Evolutionary conservation across 1,284 basidiomycete genomes (phyloP).

Genomic region (Trichosporon inkin): DNA sequence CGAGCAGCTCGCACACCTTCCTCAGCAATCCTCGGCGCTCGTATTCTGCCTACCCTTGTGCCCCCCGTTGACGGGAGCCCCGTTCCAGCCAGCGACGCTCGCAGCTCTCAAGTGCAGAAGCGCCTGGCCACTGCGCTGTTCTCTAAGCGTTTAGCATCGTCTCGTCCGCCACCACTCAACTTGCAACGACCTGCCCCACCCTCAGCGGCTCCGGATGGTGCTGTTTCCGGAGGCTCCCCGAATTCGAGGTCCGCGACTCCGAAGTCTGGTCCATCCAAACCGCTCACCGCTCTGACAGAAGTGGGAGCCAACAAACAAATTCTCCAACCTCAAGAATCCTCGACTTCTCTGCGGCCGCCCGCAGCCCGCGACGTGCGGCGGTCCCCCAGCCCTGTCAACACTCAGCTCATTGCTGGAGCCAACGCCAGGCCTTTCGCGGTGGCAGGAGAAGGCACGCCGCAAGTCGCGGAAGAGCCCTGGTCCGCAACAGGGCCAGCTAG

Average conservation of each 20-base stretch:
- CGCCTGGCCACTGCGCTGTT: slow-evolving; percentile 12
- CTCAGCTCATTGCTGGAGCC: neutral
- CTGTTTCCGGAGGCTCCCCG: neutral
- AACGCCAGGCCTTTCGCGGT: neutral
- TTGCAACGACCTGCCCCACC: neutral
- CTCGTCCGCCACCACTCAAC: neutral
- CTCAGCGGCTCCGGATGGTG: neutral
- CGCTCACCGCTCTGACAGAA: neutral
- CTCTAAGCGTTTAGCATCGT: neutral
- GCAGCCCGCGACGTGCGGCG: neutral
- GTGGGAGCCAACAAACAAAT: neutral
- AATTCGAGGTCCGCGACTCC: neutral
- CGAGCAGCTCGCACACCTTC: slow-evolving; percentile 23
- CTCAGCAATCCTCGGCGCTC: neutral
- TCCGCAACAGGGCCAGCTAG: neutral
- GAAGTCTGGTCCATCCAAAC: neutral
- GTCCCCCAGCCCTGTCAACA: slow-evolving; percentile 3
- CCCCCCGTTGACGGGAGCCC: slow-evolving; percentile 1
- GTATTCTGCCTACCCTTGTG: neutral
- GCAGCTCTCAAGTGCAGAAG: slow-evolving; percentile 18
- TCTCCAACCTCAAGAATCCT: neutral
- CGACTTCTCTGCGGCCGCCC: neutral
- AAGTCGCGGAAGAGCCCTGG: neutral
- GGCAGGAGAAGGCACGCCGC: neutral
- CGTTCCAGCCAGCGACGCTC: neutral